These are phyloP conservation scores for Phlebiopsis gigantea DNA, from an alignment of 768 basidiomycete genomes.

Conservation along the genomic window DNA sequence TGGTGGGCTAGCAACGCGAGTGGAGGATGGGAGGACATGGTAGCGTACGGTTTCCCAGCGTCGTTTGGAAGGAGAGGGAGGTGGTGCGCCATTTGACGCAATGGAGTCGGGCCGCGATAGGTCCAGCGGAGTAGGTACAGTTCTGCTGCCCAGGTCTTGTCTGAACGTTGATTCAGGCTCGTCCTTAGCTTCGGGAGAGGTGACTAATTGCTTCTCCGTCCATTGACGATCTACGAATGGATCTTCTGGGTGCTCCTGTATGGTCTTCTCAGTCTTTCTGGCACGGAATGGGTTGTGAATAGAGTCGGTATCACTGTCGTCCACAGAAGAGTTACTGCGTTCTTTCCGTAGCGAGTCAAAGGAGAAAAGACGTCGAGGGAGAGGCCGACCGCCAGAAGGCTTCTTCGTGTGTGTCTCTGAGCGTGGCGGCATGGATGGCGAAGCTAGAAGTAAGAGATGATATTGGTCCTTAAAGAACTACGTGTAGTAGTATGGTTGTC, in stretches of 20 bases:
- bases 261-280: conserved; percentile 15
- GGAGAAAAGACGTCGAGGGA: conserved; percentile 23
- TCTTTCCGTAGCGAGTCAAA: conserved; percentile 21
- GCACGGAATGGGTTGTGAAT: conserved; percentile 10
- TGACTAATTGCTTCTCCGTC: conserved; percentile 19
- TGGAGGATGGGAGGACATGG: conserved; percentile 17
- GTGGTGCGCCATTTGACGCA: conserved; percentile 10
- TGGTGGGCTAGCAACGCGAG: conserved; percentile 1
- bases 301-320: conserved; percentile 15
- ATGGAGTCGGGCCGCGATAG: conserved; percentile 6
- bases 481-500: background rate
- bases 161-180: conserved; percentile 1
- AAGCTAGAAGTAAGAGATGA: background rate
- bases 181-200: conserved; percentile 16
- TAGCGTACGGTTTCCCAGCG: conserved; percentile 25
- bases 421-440: background rate
- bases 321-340: conserved; percentile 8
- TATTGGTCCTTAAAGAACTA: background rate
- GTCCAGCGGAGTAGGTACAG: conserved; percentile 13
- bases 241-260: conserved; percentile 12
- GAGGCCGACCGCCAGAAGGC: conserved; percentile 18
- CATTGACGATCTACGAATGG: conserved; percentile 16
- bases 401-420: conserved; percentile 14
- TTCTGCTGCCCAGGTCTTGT: background rate
- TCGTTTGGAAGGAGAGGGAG: conserved; percentile 17